phyloP scores from a whole-genome alignment of 805 yeast genomes.

The Metschnikowia lochheadii region DNA sequence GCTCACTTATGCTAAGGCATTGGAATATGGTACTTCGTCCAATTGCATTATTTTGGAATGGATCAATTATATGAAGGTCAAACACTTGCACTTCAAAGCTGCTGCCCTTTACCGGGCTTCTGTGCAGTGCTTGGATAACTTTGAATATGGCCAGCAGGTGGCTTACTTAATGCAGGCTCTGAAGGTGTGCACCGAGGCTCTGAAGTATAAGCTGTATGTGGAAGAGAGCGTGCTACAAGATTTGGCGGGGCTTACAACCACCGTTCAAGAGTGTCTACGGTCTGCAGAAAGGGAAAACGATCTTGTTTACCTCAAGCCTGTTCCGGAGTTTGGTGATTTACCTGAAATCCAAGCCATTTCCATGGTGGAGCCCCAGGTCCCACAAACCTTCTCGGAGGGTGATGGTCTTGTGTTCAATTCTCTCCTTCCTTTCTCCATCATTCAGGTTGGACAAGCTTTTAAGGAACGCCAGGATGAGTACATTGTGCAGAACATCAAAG shows the following conservation, averaged over 20 bases:
- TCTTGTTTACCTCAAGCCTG: conserved; percentile 63
- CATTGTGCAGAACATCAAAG: conserved; percentile 39
- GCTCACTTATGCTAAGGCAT: conserved; percentile 48
- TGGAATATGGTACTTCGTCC: conserved; percentile 37
- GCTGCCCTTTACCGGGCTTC: conserved; percentile 68
- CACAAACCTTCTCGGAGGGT: conserved; percentile 14
- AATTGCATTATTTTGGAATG: conserved; percentile 54
- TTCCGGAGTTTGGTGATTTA: conserved; percentile 46
- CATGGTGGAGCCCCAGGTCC: conserved; percentile 50
- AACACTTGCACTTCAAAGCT: conserved; percentile 62
- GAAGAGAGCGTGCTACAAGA: conserved; percentile 46
- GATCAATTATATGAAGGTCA: conserved; percentile 57
- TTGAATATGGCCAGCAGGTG: conserved; percentile 71
- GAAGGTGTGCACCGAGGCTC: conserved; percentile 33
- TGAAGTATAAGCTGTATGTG: conserved; percentile 40
- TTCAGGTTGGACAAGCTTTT: conserved; percentile 64
- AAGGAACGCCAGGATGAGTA: conserved; percentile 59
- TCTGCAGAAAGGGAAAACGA: conserved; percentile 77
- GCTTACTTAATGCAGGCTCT: conserved; percentile 48
- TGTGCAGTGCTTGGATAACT: conserved; percentile 39
- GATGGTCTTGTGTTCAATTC: conserved; percentile 43
- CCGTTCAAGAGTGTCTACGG: conserved; percentile 42
- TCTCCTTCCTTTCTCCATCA: conserved; percentile 61
- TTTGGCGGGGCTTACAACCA: conserved; percentile 44
- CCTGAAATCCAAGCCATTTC: conserved; percentile 45